Evolutionary conservation across 208 protist genomes (phyloP).

Genomic region (Trypanosoma platydactyli): DNA sequence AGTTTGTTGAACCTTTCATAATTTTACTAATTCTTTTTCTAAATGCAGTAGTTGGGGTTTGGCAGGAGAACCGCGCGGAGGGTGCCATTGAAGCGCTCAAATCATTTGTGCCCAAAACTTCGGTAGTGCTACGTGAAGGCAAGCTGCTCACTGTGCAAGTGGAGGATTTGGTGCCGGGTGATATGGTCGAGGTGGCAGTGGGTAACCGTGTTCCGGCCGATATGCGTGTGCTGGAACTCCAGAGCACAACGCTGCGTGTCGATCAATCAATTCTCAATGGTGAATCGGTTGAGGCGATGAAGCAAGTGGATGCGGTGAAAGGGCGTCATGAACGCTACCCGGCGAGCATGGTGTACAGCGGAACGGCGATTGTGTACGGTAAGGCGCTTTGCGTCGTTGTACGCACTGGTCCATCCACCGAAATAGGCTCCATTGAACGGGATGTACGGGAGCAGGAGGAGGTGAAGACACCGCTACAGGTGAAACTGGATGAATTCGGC

Average conservation of each 20-base stretch:
- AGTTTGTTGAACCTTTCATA: constrained; percentile 94
- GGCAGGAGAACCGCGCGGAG: constrained; percentile 92
- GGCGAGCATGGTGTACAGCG: constrained; percentile 92
- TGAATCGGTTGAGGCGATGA: constrained; percentile 88
- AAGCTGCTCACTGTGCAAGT: constrained; percentile 44
- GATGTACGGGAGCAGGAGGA: constrained; percentile 84
- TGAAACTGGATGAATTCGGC: constrained; percentile 96
- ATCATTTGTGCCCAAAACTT: constrained; percentile 64
- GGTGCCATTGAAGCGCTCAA: constrained; percentile 89
- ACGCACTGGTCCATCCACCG: constrained; percentile 88
- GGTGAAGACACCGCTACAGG: constrained; percentile 93
- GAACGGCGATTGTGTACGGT: constrained; percentile 93
- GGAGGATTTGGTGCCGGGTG: constrained; percentile 93
- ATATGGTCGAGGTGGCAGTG: constrained; percentile 93
- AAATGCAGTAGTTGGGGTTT: constrained; percentile 93
- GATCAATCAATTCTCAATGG: constrained; percentile 95
- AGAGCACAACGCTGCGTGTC: constrained; percentile 84
- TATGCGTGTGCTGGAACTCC: constrained; percentile 83
- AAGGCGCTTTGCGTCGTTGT: constrained; percentile 92
- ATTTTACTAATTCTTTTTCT: constrained; percentile 94
- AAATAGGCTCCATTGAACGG: constrained; percentile 95
- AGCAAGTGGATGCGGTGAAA: constrained; percentile 44
- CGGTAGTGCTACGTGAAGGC: constrained; percentile 75
- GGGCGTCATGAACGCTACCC: constrained; percentile 57
- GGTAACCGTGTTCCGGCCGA: constrained; percentile 97